Percentiles rank a stretch among this genome's conserved stretches.
Evolutionary conservation across 768 basidiomycete genomes (phyloP).

Genomic region (Termitomyces sp.): DNA sequence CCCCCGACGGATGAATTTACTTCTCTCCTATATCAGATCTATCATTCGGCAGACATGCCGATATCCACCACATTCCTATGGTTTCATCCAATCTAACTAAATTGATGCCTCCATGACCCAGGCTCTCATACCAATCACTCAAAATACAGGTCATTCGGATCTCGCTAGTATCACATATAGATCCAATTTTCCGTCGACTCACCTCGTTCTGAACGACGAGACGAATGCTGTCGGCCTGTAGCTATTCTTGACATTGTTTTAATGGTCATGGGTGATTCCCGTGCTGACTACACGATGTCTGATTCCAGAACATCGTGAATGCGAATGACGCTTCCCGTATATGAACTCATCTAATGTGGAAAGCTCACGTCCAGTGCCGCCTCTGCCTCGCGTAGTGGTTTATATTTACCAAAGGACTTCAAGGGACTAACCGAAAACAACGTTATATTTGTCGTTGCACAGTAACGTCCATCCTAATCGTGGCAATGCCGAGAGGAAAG

Average conservation of each 20-base stretch:
- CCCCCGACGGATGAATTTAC: not conserved
- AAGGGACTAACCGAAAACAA: not conserved
- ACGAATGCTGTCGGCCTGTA: not conserved
- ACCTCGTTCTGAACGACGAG: not conserved
- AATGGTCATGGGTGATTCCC: not conserved
- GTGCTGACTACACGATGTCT: not conserved
- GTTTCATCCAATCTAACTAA: slow-evolving; percentile 6
- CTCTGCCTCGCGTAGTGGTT: not conserved
- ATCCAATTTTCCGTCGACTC: not conserved
- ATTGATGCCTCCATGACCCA: slow-evolving; percentile 1
- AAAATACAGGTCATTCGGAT: not conserved
- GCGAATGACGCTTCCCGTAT: not conserved
- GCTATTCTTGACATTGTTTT: too few species aligned
- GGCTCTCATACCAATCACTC: not conserved
- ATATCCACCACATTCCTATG: not conserved
- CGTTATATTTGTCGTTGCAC: not conserved
- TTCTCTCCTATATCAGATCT: not conserved
- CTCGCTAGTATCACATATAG: not conserved
- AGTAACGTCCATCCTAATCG: not conserved
- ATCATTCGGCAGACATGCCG: slow-evolving; percentile 2
- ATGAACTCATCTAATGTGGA: not conserved
- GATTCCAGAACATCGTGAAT: not conserved
- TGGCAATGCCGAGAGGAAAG: not conserved
- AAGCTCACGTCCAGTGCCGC: not conserved
- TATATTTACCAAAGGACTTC: not conserved